phyloP scores from a whole-genome alignment of 257 asterid genomes.

The Przewalskia tangutica region DNA sequence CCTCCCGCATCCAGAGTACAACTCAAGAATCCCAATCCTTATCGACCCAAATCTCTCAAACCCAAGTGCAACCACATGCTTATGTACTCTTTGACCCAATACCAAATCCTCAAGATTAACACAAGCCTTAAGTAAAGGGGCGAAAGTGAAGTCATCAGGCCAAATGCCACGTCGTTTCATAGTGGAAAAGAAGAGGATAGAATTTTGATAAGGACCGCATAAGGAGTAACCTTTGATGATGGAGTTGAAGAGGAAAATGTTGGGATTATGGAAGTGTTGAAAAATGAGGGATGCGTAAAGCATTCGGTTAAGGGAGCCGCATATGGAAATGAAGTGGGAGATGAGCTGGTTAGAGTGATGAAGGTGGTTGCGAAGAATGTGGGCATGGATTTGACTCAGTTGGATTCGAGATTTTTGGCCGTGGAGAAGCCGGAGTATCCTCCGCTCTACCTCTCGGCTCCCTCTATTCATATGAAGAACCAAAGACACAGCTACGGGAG shows the following conservation, averaged over 20 bases:
- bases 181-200: constrained; percentile 13
- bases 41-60: constrained; percentile 23
- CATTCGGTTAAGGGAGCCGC: constrained; percentile 27
- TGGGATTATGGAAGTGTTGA: constrained; percentile 24
- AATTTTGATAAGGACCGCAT: constrained; percentile 22
- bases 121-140: constrained; percentile 37
- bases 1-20: constrained; percentile 14
- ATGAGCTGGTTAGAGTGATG: constrained; percentile 33
- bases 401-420: constrained; percentile 28
- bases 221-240: constrained; percentile 33
- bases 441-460: constrained; percentile 25
- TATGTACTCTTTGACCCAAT: constrained; percentile 26
- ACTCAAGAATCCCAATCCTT: constrained; percentile 27
- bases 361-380: constrained; percentile 33
- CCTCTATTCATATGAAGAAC: constrained; percentile 9
- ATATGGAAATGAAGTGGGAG: constrained; percentile 36
- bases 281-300: constrained; percentile 22
- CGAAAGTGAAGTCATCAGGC: constrained; percentile 32
- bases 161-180: constrained; percentile 33
- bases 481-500: too few relatives aligned
- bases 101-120: constrained; percentile 14
- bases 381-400: constrained; percentile 30
- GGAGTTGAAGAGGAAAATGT: constrained; percentile 32
- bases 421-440: constrained; percentile 38
- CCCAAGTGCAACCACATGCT: constrained; percentile 26